Conservation (phyloP, 2,329 filamentous ascomycete genomes). For the Paraphaeosphaeria minitans region DNA sequence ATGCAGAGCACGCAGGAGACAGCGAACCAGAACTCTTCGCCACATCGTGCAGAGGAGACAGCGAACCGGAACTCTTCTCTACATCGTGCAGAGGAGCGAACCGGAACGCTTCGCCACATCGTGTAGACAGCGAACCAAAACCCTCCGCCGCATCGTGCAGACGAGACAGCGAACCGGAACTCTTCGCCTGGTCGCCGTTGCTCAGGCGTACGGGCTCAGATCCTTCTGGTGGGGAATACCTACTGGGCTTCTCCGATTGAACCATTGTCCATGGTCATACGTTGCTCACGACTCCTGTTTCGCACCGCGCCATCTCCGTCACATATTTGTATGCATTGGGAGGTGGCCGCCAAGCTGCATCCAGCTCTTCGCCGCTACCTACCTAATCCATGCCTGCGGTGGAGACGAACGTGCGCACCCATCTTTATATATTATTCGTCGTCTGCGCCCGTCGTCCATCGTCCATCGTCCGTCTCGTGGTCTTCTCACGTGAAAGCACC, state of each 20-base stretch:
- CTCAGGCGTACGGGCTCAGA: too few relatives aligned
- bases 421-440: conserved; percentile 25
- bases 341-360: conserved; percentile 16
- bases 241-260: too few relatives aligned
- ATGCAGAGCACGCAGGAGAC: conserved; percentile 6
- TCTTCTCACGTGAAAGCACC: conserved; percentile 11
- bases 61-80: conserved; percentile 9
- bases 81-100: conserved; percentile 3
- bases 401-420: conserved; percentile 22
- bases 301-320: not conserved
- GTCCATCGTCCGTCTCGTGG: conserved; percentile 10
- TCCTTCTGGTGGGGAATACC: not conserved
- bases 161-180: conserved; percentile 1
- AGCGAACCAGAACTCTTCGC: conserved; percentile 2
- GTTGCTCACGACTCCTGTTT: not conserved
- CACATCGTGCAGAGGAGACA: conserved; percentile 2
- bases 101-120: conserved; percentile 4
- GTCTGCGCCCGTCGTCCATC: too few relatives aligned
- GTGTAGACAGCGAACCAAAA: too few relatives aligned
- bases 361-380: conserved; percentile 31
- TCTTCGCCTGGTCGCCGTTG: conserved; percentile 1
- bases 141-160: conserved; percentile 11
- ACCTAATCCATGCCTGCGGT: conserved; percentile 26
- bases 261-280: not conserved
- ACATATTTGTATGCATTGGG: not conserved